Base-by-base conservation (phyloP, 2,329 filamentous ascomycete species). In the Stylonectria norvegica region DNA sequence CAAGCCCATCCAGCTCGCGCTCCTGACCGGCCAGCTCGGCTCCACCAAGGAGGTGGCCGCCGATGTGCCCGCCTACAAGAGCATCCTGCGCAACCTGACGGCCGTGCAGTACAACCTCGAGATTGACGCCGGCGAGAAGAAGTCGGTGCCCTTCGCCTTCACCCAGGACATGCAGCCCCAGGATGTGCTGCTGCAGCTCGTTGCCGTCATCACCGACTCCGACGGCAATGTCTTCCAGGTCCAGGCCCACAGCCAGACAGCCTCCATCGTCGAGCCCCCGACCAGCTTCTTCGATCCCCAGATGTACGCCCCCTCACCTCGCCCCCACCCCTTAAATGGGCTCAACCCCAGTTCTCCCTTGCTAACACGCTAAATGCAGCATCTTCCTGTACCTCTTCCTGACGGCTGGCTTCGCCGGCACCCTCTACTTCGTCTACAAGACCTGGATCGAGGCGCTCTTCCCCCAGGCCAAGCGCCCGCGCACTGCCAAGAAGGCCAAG, bases 341-440 rank as follows among this genome's bases (percentile, higher is more conserved):
- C 20, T n/a, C 18, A 8, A 15, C 22, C 30, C 29, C 16, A 8
- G 11, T 5, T 1, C 6, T 20, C 15, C 10, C 11, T 29, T 31
- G 22, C 48, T 47, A 38, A 49, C 84, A 10, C 29, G 41, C 1
- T n/a, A 3, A 1, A 3, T 8, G 11, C 40, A 97, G 93, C 63
- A 89, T 97, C 71, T 98, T 98, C 82, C 82, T 98, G 49, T 97
- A 97, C 75, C 76, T 95, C 63, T 83, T 97, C 74, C 85, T 98
- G 56, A 74, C 84, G 38, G 83, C 77, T 47, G 79, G 76, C 49
- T 94, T 95, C 64, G 81, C 70, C 51, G 89, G 86, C 48, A 89
- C 84, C 38, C 79, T 85, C 64, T 96, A 91, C 81, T 95, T 95
- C 69, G 89, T 96, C 71, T 98, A 98, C 80, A 93, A 85, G 74